A percentile compares a stretch with the other conserved stretches of the same genome.
These are phyloP conservation scores for Lithospermum erythrorhizon DNA, from an alignment of 257 asterid genomes.

Conservation along the genomic window DNA sequence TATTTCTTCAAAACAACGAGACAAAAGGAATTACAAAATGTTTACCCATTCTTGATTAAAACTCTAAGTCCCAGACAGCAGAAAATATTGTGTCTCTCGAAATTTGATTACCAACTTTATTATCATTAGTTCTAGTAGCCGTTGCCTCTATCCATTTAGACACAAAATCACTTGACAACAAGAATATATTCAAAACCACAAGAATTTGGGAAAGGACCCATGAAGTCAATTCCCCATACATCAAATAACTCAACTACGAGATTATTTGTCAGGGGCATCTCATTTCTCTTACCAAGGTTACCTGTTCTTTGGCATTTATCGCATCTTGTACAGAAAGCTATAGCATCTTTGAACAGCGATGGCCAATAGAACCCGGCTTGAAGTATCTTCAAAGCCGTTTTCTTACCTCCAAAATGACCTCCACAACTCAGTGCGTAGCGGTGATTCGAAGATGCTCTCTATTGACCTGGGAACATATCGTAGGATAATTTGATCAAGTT, in stretches of 20 bases:
- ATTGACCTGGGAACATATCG: background rate
- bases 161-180: background rate
- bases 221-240: no score
- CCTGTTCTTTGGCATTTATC: background rate
- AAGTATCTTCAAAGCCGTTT: no score
- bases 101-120: background rate
- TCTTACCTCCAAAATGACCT: no score
- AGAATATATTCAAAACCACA: background rate
- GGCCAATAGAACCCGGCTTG: no score
- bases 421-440: background rate
- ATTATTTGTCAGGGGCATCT: background rate
- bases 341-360: background rate
- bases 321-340: background rate
- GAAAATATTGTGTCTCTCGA: background rate
- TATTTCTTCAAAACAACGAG: background rate
- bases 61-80: background rate
- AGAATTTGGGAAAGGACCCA: no score
- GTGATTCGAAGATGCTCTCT: background rate
- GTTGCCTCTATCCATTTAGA: background rate
- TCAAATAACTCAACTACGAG: no score
- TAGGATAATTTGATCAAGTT: background rate
- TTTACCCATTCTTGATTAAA: background rate
- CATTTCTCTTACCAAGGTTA: background rate
- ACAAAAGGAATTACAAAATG: background rate
- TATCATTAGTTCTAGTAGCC: background rate